These are phyloP conservation scores for Oropetium thomaeum DNA, from an alignment of 176 grass and related monocot genomes.

Conservation along the genomic window DNA sequence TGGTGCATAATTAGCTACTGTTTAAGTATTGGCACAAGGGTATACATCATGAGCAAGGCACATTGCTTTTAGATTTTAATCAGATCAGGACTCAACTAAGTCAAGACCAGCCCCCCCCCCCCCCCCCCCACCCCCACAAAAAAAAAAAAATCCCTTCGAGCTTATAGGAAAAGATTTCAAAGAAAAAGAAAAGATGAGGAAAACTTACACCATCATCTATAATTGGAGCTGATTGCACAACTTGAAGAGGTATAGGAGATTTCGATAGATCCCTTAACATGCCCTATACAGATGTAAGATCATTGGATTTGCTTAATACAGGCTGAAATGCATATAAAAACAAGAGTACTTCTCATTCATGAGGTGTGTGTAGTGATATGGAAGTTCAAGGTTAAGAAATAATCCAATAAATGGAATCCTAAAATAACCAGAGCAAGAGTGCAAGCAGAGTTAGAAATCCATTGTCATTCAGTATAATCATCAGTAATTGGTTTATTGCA, in stretches of 20 bases:
- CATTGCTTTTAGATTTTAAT: conserved; percentile 12
- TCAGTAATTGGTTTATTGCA: neutral
- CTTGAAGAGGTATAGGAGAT: conserved; percentile 48
- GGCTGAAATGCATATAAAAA: neutral
- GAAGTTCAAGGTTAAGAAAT: neutral
- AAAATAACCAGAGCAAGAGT: neutral
- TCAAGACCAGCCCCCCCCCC: too few relatives aligned
- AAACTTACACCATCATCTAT: conserved; percentile 67
- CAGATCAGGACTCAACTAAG: neutral
- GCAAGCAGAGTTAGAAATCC: neutral
- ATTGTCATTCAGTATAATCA: neutral
- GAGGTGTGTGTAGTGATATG: neutral
- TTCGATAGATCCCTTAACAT: conserved; percentile 87
- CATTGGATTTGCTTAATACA: neutral
- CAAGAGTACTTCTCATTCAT: neutral
- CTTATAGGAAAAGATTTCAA: conserved; percentile 6
- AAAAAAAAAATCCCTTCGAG: neutral
- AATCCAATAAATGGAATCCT: neutral
- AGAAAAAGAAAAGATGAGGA: neutral
- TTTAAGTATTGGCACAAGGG: neutral
- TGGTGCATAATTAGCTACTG: neutral
- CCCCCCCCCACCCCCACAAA: too few relatives aligned
- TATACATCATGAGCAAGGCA: neutral
- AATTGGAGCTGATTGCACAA: conserved; percentile 11
- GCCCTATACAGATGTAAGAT: conserved; percentile 46